Evolutionary conservation across 2,329 filamentous ascomycete species (phyloP).

Genomic region (Neocucurbitaria cava): DNA sequence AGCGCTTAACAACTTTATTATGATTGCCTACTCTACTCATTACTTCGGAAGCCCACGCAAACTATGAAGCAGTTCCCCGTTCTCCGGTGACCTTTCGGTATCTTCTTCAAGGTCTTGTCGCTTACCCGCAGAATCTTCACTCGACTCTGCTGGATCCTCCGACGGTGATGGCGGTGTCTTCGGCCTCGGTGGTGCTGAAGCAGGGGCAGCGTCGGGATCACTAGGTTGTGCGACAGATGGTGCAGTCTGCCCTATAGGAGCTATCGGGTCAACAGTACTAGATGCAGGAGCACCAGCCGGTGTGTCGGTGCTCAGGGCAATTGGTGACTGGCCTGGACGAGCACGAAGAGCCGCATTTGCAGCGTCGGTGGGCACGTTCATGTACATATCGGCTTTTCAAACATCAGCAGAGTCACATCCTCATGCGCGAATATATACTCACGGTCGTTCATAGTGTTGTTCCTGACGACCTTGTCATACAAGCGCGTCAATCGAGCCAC

Average conservation of each 20-base stretch:
- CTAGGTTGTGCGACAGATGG: constrained; percentile 14
- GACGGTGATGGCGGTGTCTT: constrained; percentile 9
- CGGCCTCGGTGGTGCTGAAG: constrained; percentile 20
- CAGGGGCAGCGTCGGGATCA: constrained; percentile 26
- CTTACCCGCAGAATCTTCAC: too few species aligned
- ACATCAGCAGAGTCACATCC: not conserved
- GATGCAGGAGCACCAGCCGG: constrained; percentile 3
- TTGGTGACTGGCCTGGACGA: constrained; percentile 6
- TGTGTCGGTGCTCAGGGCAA: not conserved
- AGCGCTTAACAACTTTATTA: too few species aligned
- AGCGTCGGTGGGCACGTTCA: constrained; percentile 11
- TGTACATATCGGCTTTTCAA: constrained; percentile 13
- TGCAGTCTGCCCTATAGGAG: constrained; percentile 11
- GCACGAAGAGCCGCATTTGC: constrained; percentile 12
- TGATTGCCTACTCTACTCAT: too few species aligned
- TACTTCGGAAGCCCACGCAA: too few species aligned
- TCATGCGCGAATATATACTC: constrained; percentile 1
- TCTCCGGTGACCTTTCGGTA: too few species aligned
- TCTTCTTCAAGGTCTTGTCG: too few species aligned
- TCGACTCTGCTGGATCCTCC: not conserved
- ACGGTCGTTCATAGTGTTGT: constrained; percentile 31
- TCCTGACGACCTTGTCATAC: constrained; percentile 27
- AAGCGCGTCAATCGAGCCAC: constrained; percentile 26
- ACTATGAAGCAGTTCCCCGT: too few species aligned
- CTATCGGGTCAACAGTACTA: constrained; percentile 11